These are phyloP conservation scores for Nannochloropsis salina DNA, from an alignment of 108 stramenopile genomes.

Conservation along the genomic window DNA sequence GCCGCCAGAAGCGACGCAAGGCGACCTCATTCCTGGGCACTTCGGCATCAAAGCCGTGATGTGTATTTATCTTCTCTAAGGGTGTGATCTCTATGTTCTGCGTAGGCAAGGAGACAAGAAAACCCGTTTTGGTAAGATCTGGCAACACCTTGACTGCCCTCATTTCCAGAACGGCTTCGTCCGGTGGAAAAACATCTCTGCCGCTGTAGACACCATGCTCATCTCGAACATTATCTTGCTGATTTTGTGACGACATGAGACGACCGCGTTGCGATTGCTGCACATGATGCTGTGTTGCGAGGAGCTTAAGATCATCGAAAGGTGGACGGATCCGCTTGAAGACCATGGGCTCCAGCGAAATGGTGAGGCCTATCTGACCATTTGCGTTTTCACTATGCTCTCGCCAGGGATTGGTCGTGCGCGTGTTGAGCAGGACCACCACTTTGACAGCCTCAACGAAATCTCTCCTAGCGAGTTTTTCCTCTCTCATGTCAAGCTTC, in stretches of 20 bases:
- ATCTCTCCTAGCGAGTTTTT: neutral
- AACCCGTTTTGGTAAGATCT: neutral
- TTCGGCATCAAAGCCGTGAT: neutral
- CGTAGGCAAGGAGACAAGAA: constrained; percentile 10
- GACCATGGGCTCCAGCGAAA: neutral
- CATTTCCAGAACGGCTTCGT: constrained; percentile 7
- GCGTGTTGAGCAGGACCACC: neutral
- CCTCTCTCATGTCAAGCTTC: no score
- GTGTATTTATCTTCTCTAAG: neutral
- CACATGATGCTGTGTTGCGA: neutral
- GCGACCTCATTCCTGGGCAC: neutral
- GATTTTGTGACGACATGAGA: neutral
- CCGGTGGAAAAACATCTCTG: neutral
- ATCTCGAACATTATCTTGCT: neutral
- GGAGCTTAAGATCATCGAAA: neutral
- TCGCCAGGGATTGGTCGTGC: neutral
- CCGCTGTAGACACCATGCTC: neutral
- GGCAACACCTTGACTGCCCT: neutral
- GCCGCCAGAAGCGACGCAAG: neutral
- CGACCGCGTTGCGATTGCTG: neutral
- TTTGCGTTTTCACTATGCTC: neutral
- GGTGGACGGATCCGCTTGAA: constrained; percentile 11
- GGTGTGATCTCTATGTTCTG: neutral
- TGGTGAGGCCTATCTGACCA: neutral
- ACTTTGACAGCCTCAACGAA: constrained; percentile 9